These are phyloP conservation scores for Ophiosphaerella narmari DNA, from an alignment of 2,329 filamentous ascomycete species.

Conservation along the genomic window DNA sequence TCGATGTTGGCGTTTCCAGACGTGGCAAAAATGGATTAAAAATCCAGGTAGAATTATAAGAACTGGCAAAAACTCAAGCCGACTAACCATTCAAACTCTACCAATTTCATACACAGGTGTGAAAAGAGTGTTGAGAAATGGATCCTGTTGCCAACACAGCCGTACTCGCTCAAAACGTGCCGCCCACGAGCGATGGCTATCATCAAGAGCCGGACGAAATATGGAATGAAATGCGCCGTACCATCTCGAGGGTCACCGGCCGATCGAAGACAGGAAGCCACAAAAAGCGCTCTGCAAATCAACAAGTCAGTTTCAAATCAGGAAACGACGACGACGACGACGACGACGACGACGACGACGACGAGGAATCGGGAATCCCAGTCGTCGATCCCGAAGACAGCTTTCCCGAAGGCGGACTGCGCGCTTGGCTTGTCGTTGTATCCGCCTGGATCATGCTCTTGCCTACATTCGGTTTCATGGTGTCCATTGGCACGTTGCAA, in stretches of 20 bases:
- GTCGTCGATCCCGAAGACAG: slow-evolving; percentile 31
- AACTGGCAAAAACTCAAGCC: background rate
- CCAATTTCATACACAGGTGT: background rate
- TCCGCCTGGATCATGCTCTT: slow-evolving; percentile 42
- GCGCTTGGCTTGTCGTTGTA: slow-evolving; percentile 49
- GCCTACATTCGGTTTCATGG: slow-evolving; percentile 47
- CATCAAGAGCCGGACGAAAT: slow-evolving; percentile 22
- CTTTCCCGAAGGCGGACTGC: slow-evolving; percentile 47
- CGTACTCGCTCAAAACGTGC: slow-evolving; percentile 29
- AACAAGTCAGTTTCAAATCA: slow-evolving; percentile 12
- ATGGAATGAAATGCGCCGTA: slow-evolving; percentile 19
- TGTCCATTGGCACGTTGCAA: slow-evolving; percentile 72
- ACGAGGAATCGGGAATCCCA: slow-evolving; percentile 16
- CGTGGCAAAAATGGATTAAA: slow-evolving; percentile 7
- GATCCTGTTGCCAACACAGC: slow-evolving; percentile 34
- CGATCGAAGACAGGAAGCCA: slow-evolving; percentile 20
- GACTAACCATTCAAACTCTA: background rate
- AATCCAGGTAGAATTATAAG: slow-evolving; percentile 3
- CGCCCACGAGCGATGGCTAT: slow-evolving; percentile 8
- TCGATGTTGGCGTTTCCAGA: background rate
- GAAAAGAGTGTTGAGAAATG: slow-evolving; percentile 19
- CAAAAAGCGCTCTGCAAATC: slow-evolving; percentile 13
- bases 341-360: slow-evolving; percentile 5
- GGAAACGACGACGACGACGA: slow-evolving; percentile 1
- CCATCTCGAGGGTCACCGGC: slow-evolving; percentile 26